phyloP scores from a whole-genome alignment of 2,329 filamentous ascomycete genomes.

The Mariannaea elegans region DNA sequence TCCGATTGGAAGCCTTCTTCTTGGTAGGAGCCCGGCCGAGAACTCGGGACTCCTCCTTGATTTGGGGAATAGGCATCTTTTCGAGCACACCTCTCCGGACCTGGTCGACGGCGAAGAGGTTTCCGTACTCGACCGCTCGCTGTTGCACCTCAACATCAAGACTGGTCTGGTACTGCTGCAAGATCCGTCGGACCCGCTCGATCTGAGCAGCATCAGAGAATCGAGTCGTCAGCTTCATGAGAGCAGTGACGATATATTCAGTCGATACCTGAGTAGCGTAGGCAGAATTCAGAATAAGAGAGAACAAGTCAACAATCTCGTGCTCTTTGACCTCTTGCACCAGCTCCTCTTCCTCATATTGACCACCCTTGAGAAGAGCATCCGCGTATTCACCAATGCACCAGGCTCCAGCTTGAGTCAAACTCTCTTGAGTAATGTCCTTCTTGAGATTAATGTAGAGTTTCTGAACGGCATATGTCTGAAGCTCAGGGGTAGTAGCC shows the following conservation, averaged over 20 bases:
- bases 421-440: slow-evolving; percentile 95
- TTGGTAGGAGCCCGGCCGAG: slow-evolving; percentile 81
- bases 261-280: slow-evolving; percentile 91
- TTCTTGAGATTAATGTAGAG: slow-evolving; percentile 90
- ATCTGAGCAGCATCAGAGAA: slow-evolving; percentile 85
- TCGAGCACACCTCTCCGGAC: slow-evolving; percentile 91
- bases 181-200: slow-evolving; percentile 81
- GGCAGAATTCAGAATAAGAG: slow-evolving; percentile 90
- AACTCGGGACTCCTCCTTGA: slow-evolving; percentile 92
- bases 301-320: slow-evolving; percentile 93
- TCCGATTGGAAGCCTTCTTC: slow-evolving; percentile 75
- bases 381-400: slow-evolving; percentile 98
- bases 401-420: slow-evolving; percentile 94
- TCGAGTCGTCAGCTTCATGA: slow-evolving; percentile 94
- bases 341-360: slow-evolving; percentile 93
- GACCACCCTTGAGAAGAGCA: slow-evolving; percentile 84
- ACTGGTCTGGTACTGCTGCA: slow-evolving; percentile 82
- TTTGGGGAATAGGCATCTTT: slow-evolving; percentile 97
- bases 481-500: slow-evolving; percentile 91
- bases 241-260: slow-evolving; percentile 93
- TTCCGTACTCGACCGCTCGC: slow-evolving; percentile 92
- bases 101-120: slow-evolving; percentile 90
- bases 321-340: slow-evolving; percentile 83
- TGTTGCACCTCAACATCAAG: slow-evolving; percentile 97
- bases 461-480: slow-evolving; percentile 97